Percentiles rank a stretch among this genome's conserved stretches.
phyloP scores from a whole-genome alignment of 139 green algal species.

The Eudorina sp. region DNA sequence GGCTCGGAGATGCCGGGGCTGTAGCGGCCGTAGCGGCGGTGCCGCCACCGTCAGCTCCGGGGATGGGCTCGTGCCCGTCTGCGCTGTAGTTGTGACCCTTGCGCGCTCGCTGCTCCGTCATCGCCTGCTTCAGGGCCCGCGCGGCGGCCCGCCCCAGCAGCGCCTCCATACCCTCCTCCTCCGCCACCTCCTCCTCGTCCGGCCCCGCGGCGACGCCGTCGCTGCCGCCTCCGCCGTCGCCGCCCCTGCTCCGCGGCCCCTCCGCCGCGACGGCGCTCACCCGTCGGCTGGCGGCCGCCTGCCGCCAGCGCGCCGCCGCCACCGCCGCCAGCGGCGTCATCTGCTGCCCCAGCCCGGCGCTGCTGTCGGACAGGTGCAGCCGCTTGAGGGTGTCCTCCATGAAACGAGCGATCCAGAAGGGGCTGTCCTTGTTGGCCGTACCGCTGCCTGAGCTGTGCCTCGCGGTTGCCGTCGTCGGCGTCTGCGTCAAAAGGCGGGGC shows the following conservation, averaged over 20 bases:
- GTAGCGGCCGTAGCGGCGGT: neutral
- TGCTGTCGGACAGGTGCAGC: neutral
- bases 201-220: neutral
- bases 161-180: constrained; percentile 56
- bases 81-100: neutral
- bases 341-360: neutral
- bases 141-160: constrained; percentile 56
- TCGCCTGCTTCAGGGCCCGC: constrained; percentile 13
- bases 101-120: neutral
- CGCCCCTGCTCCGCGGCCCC: neutral
- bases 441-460: too few species aligned
- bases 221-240: neutral
- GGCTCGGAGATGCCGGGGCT: too few species aligned
- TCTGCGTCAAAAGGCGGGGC: too few species aligned
- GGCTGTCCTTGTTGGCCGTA: constrained; percentile 14
- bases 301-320: constrained; percentile 59
- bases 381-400: constrained; percentile 47
- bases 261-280: neutral
- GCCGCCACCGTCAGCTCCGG: neutral
- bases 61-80: neutral
- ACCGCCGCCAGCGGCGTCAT: constrained; percentile 63
- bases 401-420: constrained; percentile 53
- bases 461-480: too few species aligned
- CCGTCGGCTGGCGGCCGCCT: neutral
- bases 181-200: constrained; percentile 8